These are phyloP conservation scores for Breviolum minutum DNA, from an alignment of 73 alveolate genomes.

Conservation along the genomic window DNA sequence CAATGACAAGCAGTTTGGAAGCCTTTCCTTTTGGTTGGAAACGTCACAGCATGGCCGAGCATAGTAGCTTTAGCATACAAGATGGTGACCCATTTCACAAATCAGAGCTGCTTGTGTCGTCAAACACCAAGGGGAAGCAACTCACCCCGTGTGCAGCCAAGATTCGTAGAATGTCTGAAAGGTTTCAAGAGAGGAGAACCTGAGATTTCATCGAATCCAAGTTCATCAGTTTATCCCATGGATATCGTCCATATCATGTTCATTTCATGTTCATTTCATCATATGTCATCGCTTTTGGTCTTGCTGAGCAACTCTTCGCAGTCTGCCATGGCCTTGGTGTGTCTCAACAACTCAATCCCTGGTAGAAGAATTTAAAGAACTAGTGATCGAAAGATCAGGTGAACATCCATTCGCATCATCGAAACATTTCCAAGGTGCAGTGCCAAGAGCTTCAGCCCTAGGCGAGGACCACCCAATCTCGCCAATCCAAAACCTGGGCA, in stretches of 20 bases:
- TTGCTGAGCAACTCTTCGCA: slow-evolving; percentile 53
- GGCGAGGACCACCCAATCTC: slow-evolving; percentile 92
- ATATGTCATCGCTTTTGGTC: not conserved
- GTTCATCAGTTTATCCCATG: not conserved
- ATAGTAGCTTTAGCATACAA: too few relatives aligned
- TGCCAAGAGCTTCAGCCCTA: slow-evolving; percentile 34
- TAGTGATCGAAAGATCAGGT: too few relatives aligned
- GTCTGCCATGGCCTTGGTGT: slow-evolving; percentile 71
- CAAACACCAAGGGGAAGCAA: too few relatives aligned
- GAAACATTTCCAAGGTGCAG: slow-evolving; percentile 17
- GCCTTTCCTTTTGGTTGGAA: not conserved
- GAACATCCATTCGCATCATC: not conserved
- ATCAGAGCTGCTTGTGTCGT: too few relatives aligned
- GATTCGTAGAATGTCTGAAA: slow-evolving; percentile 76
- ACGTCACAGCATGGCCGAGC: too few relatives aligned
- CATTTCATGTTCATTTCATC: too few relatives aligned
- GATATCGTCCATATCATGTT: not conserved
- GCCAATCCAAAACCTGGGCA: slow-evolving; percentile 82
- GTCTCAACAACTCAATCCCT: not conserved
- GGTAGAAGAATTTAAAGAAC: not conserved
- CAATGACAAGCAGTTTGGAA: too few relatives aligned
- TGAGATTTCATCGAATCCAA: not conserved
- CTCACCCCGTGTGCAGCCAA: not conserved
- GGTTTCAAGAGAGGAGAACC: slow-evolving; percentile 77
- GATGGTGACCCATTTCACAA: too few relatives aligned